Evolutionary conservation across 2,329 filamentous ascomycete species (phyloP), one percentile per base, ranked within the genome.

Genomic region (Plectosphaerella sp.): DNA sequence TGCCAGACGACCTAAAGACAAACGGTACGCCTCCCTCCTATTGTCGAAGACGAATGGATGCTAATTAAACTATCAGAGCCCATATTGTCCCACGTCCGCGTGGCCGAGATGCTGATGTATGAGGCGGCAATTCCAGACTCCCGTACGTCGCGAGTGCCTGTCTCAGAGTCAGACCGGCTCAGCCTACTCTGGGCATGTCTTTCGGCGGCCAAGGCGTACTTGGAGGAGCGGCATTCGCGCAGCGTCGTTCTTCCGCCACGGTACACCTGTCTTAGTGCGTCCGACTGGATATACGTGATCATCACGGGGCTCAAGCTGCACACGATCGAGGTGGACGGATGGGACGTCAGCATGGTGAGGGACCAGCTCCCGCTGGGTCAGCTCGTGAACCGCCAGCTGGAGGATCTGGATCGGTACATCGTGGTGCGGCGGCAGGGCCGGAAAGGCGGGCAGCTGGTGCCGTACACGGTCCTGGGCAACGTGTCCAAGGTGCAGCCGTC

Each of bases 221-320:
- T 79, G 54, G 57, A 62, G 28, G 55, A 66, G 7, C 70, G 69
- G n/a, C 67, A 70, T 47, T 57, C 60, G 5, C 51, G 53, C 15
- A 59, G 61, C 41, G 15, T 14, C 12, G 62, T 68, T 53, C 51
- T 67, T 1, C 60, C 62, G 28, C 75, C 74, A 18, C 67, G 65
- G 14, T 75, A 72, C 52, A 62, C 74, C 14, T 71, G 70, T 58
- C 66, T 78, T 50, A 68, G 68, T 14, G 69, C 72, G 9, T 77
- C 74, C 20, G 77, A 79, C 59, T 69, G 75, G 45, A 67, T 75
- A 48, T 79, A 73, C 56, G 67, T 70, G 28, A 68, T 78, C 57
- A 67, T 80, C 55, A 72, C 68, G 1, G 69, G 66, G 39, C 67
- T 79, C 16, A 75, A 74, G 60, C 67, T 80, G n/a, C 66, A 75